Conservation (phyloP, 148 eudicot genomes). For the Rhododendron ovatum region DNA sequence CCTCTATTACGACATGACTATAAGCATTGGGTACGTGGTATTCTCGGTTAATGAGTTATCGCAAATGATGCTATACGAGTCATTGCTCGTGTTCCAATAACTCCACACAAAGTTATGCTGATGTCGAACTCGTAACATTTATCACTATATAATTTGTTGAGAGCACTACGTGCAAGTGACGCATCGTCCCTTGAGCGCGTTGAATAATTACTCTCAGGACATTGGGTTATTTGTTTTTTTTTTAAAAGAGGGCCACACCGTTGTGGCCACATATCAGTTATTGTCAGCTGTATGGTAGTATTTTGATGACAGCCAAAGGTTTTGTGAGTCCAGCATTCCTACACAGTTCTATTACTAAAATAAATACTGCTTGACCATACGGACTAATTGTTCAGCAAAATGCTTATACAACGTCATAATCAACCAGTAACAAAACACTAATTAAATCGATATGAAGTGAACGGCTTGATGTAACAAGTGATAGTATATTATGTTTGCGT, state of each 20-base stretch:
- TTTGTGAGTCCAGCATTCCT: neutral
- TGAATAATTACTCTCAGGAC: neutral
- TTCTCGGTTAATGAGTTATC: neutral
- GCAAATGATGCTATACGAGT: neutral
- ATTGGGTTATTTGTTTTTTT: neutral
- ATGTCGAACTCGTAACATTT: neutral
- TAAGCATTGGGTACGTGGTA: neutral
- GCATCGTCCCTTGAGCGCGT: neutral
- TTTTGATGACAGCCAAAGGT: neutral
- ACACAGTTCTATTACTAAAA: neutral
- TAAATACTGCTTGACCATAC: neutral
- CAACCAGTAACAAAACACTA: neutral
- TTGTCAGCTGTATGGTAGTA: neutral
- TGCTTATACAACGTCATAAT: neutral
- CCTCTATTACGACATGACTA: neutral
- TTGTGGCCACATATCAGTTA: neutral
- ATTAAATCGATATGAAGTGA: neutral
- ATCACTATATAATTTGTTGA: neutral
- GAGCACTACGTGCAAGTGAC: neutral
- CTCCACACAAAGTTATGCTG: neutral
- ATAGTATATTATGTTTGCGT: neutral
- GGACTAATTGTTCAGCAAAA: neutral
- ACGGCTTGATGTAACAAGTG: neutral
- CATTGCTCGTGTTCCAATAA: neutral
- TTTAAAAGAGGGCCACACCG: neutral